Percentiles rank a stretch among this genome's conserved stretches.
Evolutionary conservation across 768 basidiomycete genomes (phyloP).

Genomic region (Rhodotorula toruloides): DNA sequence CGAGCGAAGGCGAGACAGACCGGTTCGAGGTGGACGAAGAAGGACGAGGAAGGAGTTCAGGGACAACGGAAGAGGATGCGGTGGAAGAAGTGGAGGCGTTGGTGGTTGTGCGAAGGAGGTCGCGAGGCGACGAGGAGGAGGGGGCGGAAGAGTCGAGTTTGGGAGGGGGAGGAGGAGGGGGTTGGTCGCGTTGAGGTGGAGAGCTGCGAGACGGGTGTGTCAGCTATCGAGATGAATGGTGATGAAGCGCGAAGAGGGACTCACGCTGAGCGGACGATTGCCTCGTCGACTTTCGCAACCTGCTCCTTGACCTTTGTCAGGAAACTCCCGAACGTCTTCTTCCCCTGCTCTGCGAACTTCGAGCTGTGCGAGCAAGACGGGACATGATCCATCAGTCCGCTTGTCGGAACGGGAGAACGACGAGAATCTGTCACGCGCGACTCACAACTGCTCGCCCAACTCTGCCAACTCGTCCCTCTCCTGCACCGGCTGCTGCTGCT

Average conservation of each 20-base stretch:
- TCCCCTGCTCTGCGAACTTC: conserved; percentile 35
- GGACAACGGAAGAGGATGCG: neutral
- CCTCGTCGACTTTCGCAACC: conserved; percentile 25
- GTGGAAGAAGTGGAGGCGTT: neutral
- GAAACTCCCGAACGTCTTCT: conserved; percentile 24
- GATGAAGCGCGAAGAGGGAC: neutral
- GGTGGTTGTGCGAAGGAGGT: neutral
- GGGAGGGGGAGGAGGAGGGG: conserved; percentile 5
- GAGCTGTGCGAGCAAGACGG: neutral
- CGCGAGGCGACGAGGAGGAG: neutral
- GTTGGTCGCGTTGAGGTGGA: neutral
- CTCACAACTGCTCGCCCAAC: conserved; percentile 31
- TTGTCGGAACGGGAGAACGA: too few relatives aligned
- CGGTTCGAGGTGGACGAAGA: neutral
- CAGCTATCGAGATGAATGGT: too few relatives aligned
- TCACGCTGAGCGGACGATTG: conserved; percentile 16
- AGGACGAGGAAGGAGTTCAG: neutral
- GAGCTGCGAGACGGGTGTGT: neutral
- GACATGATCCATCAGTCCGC: neutral
- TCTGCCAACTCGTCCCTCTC: conserved; percentile 31
- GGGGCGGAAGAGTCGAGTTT: neutral
- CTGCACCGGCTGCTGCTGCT: conserved; percentile 42
- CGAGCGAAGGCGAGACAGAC: neutral
- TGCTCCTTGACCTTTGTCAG: conserved; percentile 27
- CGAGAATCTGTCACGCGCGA: neutral